Conservation (phyloP, 495 filamentous ascomycete species). For the Wilcoxina mikolae region DNA sequence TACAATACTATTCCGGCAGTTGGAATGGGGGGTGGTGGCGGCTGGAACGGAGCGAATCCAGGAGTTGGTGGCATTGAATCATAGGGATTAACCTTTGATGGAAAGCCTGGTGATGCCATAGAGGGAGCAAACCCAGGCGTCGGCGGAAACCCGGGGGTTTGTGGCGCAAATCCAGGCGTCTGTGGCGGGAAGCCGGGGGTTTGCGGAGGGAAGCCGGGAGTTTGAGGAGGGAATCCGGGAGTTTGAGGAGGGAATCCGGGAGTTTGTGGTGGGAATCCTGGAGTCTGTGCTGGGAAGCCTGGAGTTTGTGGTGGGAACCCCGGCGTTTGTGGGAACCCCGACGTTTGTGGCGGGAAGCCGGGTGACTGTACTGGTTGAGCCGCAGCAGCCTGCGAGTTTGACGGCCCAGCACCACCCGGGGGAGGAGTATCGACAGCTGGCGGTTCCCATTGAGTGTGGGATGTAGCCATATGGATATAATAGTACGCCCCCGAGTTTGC, state of each 20-base stretch:
- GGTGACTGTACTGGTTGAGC: slow-evolving; percentile 45
- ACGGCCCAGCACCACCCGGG: slow-evolving; percentile 20
- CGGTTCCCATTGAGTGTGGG: slow-evolving; percentile 97
- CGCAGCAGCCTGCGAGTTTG: slow-evolving; percentile 63
- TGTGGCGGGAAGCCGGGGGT: slow-evolving; percentile 18
- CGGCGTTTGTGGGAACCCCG: slow-evolving; percentile 43
- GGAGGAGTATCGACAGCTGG: slow-evolving; percentile 55
- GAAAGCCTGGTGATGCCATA: slow-evolving; percentile 2
- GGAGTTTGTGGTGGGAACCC: slow-evolving; percentile 30
- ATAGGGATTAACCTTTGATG: background rate
- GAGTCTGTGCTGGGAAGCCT: slow-evolving; percentile 7
- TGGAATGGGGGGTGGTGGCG: slow-evolving; percentile 74
- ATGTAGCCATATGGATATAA: slow-evolving; percentile 91
- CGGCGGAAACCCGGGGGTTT: slow-evolving; percentile 30
- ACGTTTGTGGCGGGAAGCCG: slow-evolving; percentile 4
- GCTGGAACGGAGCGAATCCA: slow-evolving; percentile 21
- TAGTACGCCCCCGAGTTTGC: slow-evolving; percentile 94
- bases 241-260: slow-evolving; percentile 30
- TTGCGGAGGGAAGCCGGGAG: slow-evolving; percentile 29
- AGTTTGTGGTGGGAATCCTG: slow-evolving; percentile 43
- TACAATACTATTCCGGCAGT: slow-evolving; percentile 79
- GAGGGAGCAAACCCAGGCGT: slow-evolving; percentile 15
- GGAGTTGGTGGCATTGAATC: slow-evolving; percentile 13
- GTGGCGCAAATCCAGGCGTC: slow-evolving; percentile 40
- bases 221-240: slow-evolving; percentile 31